Conservation (phyloP, 1,284 basidiomycete genomes). For the Papiliotrema flavescens region DNA sequence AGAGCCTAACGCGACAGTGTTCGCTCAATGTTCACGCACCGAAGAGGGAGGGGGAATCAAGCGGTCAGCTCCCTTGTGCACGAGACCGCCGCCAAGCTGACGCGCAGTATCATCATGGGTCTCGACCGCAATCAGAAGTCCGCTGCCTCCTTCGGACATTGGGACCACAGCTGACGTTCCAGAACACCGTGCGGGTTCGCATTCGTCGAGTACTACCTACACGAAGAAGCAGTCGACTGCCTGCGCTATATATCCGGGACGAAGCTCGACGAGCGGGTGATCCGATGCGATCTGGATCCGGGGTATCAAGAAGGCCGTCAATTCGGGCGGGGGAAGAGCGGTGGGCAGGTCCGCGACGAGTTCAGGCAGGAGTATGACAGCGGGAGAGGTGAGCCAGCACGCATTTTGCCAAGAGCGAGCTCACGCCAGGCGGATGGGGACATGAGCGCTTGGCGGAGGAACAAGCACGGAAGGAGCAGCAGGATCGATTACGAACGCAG, state of each 20-base stretch:
- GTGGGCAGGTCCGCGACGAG: constrained; percentile 94
- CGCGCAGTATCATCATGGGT: constrained; percentile 85
- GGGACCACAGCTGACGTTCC: constrained; percentile 15
- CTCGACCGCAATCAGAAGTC: constrained; percentile 91
- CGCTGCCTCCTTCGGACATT: constrained; percentile 3
- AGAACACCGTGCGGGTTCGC: constrained; percentile 99
- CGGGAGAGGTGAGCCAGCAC: constrained; percentile 57
- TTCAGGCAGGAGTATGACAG: constrained; percentile 97
- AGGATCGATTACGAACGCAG: constrained; percentile 73
- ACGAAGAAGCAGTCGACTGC: constrained; percentile 86
- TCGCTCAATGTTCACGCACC: constrained; percentile 82
- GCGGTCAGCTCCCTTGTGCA: constrained; percentile 50
- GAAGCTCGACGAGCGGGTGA: constrained; percentile 98
- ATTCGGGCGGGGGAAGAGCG: constrained; percentile 94
- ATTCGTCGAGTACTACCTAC: constrained; percentile 98
- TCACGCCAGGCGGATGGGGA: constrained; percentile 74
- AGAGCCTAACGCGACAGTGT: constrained; percentile 57
- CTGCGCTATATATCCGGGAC: constrained; percentile 94
- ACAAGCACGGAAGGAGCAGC: constrained; percentile 59
- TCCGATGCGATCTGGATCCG: constrained; percentile 96
- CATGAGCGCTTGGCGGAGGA: constrained; percentile 53
- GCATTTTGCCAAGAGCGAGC: constrained; percentile 18
- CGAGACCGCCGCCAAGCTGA: not conserved
- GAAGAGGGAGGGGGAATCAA: constrained; percentile 94
- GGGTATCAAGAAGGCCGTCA: constrained; percentile 96